Evolutionary conservation across 2,329 filamentous ascomycete species (phyloP).

Genomic region (Chrysosporium queenslandicum): DNA sequence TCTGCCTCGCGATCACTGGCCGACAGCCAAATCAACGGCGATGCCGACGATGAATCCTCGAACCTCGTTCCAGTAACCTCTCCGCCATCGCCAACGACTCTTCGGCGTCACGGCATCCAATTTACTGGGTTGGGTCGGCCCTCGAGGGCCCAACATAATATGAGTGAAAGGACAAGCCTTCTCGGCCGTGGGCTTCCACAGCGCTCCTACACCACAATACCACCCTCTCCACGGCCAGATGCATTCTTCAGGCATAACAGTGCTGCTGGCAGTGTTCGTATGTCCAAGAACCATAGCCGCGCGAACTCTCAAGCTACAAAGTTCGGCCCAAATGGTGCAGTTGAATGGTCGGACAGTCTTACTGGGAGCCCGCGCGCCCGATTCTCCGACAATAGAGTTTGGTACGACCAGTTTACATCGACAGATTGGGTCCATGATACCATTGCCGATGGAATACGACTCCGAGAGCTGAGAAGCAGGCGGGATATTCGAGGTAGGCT

Average conservation of each 20-base stretch:
- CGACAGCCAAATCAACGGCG: constrained; percentile 5
- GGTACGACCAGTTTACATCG: constrained; percentile 97
- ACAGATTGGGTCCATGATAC: constrained; percentile 98
- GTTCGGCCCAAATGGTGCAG: constrained; percentile 52
- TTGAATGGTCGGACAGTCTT: constrained; percentile 43
- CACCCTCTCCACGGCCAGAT: constrained; percentile 26
- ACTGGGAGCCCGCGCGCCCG: constrained; percentile 43
- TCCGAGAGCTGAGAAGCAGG: constrained; percentile 68
- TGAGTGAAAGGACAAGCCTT: constrained; percentile 30
- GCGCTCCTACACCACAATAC: constrained; percentile 32
- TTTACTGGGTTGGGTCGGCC: constrained; percentile 17
- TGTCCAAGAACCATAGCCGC: constrained; percentile 40
- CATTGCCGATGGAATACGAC: constrained; percentile 84
- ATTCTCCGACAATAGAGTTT: constrained; percentile 74
- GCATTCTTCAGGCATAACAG: constrained; percentile 28
- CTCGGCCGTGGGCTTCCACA: constrained; percentile 21
- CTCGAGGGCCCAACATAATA: constrained; percentile 8
- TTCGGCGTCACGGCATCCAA: constrained; percentile 12
- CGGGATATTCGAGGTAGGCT: constrained; percentile 79
- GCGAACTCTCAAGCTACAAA: constrained; percentile 45
- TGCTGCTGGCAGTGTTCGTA: constrained; percentile 30
- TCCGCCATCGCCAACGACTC: constrained; percentile 15
- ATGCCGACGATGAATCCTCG: constrained; percentile 11
- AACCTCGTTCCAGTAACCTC: constrained; percentile 14
- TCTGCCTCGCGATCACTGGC: constrained; percentile 6